Evolutionary conservation across 345 rosid species (phyloP), one percentile per base, ranked within the genome.

Genomic region (Salix arbutifolia): DNA sequence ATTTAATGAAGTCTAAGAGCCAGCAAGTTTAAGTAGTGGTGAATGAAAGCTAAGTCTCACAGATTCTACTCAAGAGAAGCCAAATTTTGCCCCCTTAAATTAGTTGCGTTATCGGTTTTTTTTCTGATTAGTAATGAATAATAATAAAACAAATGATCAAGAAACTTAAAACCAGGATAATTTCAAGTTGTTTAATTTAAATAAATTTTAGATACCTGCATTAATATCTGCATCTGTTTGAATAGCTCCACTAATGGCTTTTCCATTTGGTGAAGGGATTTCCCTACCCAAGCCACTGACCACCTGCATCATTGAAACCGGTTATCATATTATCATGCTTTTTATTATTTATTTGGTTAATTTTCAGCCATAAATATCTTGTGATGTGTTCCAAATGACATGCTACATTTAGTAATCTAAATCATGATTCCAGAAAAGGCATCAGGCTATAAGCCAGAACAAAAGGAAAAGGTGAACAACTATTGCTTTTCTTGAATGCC

Each of bases 201-300:
- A 33, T 25, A 33, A 72, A 35, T 9, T 50, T 65, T 4, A 4
- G 3, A 69, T 79, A 89, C 96, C 95, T 4, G 97, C 88, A 77
- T 91, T 91, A 23, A 91, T 93, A 44, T 89, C 94, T 70, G 97
- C 96, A 87, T 95, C 96, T 1, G 97, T 95, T 78, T 91, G 97
- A 28, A 93, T 91, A 71, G 91, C 97, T 76, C 94, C 99, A 67
- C 86, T 78, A 65, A 93, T 93, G 69, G 93, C 92, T 33, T 88
- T 83, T 30, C 98, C 98, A 80, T 85, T 90, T 48, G 99, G 94
- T 40, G 94, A 91, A 35, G 97, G 94, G 73, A 91, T 90, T 90
- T 93, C 92, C 86, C 97, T 79, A 75, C 97, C 93, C 66, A 93
- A 77, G 26, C 98, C 99, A 71, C 99, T 93, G 75, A 96, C 91